Conservation (phyloP, 2,329 filamentous ascomycete genomes). For the Colletotrichum sp. region DNA sequence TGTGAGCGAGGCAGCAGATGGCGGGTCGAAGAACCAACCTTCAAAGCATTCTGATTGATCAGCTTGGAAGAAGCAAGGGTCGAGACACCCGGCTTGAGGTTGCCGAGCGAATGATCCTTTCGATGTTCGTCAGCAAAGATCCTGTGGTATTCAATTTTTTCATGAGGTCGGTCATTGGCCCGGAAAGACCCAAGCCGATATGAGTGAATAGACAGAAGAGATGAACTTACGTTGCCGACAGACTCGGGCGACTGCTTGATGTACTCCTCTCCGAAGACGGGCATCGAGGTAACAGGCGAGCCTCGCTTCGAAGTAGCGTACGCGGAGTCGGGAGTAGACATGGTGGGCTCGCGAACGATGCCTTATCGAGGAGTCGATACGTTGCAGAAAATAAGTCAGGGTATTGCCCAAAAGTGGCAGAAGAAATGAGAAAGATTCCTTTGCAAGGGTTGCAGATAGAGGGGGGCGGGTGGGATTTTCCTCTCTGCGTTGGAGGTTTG, state of each 20-base stretch:
- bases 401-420: constrained; percentile 14
- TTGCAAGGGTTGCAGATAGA: not conserved
- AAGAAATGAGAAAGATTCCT: constrained; percentile 18
- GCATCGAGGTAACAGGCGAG: constrained; percentile 14
- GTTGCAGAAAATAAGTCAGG: constrained; percentile 13
- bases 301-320: constrained; percentile 1
- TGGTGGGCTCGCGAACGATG: not conserved
- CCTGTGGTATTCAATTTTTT: not conserved
- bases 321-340: constrained; percentile 16
- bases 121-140: not conserved
- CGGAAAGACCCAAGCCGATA: not conserved
- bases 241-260: constrained; percentile 4
- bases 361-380: not conserved
- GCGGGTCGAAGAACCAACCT: constrained; percentile 43
- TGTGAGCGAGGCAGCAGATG: constrained; percentile 23
- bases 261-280: constrained; percentile 26
- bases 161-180: not conserved
- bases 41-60: constrained; percentile 57
- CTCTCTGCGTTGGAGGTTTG: not conserved
- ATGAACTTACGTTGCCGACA: not conserved
- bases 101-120: not conserved
- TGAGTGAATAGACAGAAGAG: not conserved
- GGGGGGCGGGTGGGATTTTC: not conserved
- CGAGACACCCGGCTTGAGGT: constrained; percentile 47
- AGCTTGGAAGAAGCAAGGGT: constrained; percentile 59